Evolutionary conservation across 257 asterid species (phyloP).

Genomic region (Solanum ossicruentum): DNA sequence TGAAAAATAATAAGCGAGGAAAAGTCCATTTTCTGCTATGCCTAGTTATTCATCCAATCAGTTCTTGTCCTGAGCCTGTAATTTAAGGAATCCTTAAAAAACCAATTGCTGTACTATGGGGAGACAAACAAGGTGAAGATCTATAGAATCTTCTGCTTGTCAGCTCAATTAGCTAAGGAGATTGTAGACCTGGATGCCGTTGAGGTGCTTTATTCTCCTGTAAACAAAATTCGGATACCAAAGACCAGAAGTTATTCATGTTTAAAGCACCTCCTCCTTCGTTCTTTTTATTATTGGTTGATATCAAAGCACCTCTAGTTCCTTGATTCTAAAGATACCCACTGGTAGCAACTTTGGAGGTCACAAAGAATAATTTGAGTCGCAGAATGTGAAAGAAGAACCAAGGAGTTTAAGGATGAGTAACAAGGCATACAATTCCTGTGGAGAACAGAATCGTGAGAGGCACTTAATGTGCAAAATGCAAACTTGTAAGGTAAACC

Average conservation of each 20-base stretch:
- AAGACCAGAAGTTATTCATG: constrained; percentile 54
- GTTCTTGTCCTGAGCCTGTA: neutral
- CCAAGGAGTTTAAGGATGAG: neutral
- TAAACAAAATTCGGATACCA: constrained; percentile 13
- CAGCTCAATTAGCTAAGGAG: constrained; percentile 21
- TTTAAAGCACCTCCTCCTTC: constrained; percentile 17
- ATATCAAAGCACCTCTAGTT: neutral
- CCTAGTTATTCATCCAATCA: neutral
- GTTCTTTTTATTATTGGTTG: neutral
- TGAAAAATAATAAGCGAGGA: neutral
- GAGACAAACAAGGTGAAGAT: neutral
- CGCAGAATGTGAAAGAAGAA: neutral
- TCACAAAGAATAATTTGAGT: neutral
- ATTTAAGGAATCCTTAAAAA: neutral
- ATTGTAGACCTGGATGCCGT: constrained; percentile 44
- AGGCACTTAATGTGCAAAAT: neutral
- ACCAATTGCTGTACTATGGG: neutral
- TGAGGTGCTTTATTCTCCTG: constrained; percentile 36
- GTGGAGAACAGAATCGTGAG: neutral
- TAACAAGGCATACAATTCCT: neutral
- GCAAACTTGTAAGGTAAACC: neutral
- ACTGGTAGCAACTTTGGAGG: neutral
- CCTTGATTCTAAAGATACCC: neutral
- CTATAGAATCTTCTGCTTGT: neutral
- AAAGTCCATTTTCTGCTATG: constrained; percentile 18